These are phyloP conservation scores for Fusarium xylarioides DNA, from an alignment of 2,329 filamentous ascomycete species.

Conservation along the genomic window DNA sequence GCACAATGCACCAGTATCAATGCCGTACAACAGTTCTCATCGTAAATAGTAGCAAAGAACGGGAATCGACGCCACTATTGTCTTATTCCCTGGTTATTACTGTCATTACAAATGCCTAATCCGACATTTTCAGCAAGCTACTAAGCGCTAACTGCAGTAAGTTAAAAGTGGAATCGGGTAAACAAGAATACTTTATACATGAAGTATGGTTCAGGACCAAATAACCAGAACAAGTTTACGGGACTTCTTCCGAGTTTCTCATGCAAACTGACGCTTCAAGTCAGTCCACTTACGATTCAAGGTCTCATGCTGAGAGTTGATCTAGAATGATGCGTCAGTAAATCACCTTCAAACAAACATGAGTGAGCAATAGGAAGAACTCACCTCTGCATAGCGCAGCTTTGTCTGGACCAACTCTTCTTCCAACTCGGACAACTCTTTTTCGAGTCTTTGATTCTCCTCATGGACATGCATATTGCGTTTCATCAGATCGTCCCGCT, in stretches of 20 bases:
- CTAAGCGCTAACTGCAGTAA: slow-evolving; percentile 7
- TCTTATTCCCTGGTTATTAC: slow-evolving; percentile 21
- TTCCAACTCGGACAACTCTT: slow-evolving; percentile 91
- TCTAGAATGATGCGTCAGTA: slow-evolving; percentile 55
- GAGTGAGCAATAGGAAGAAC: slow-evolving; percentile 44
- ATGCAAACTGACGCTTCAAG: slow-evolving; percentile 68
- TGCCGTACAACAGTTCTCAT: slow-evolving; percentile 13
- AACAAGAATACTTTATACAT: slow-evolving; percentile 42
- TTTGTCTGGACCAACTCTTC: slow-evolving; percentile 92
- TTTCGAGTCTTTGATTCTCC: slow-evolving; percentile 87
- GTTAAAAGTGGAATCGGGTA: slow-evolving; percentile 8
- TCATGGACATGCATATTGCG: slow-evolving; percentile 93
- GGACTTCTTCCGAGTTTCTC: slow-evolving; percentile 1
- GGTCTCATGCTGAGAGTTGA: slow-evolving; percentile 75
- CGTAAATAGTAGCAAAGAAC: slow-evolving; percentile 25
- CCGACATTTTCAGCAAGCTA: slow-evolving; percentile 21
- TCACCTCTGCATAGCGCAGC: slow-evolving; percentile 93
- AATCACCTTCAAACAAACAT: background rate
- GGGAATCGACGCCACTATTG: slow-evolving; percentile 26
- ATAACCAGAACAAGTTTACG: slow-evolving; percentile 20
- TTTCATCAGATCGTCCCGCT: slow-evolving; percentile 92
- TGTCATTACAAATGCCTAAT: slow-evolving; percentile 36
- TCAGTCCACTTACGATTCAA: slow-evolving; percentile 82
- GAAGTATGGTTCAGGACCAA: slow-evolving; percentile 23
- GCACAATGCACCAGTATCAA: slow-evolving; percentile 9